Evolutionary conservation across 2,329 filamentous ascomycete species (phyloP).

Genomic region (Dothiorella sarmentorum): DNA sequence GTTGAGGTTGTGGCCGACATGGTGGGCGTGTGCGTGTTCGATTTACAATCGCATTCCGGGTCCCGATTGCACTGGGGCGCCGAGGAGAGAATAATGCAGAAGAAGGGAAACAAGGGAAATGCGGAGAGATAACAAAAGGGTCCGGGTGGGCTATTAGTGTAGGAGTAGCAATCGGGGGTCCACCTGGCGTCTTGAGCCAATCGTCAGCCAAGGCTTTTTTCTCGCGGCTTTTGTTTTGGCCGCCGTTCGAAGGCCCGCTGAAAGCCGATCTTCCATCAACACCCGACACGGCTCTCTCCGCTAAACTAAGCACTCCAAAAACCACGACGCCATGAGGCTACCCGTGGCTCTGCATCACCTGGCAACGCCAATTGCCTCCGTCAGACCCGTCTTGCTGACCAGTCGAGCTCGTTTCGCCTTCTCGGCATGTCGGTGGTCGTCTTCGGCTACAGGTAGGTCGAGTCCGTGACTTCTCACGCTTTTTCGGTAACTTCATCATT

Average conservation of each 20-base stretch:
- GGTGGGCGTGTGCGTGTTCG: not conserved
- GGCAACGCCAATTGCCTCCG: not conserved
- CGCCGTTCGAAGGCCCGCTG: not conserved
- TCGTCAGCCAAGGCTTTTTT: constrained; percentile 19
- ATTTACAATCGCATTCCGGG: not conserved
- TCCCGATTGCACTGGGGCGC: not conserved
- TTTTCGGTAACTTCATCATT: not conserved
- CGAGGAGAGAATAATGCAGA: not conserved
- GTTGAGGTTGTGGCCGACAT: constrained; percentile 12
- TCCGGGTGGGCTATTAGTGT: not conserved
- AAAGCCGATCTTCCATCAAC: constrained; percentile 4
- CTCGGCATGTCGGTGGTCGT: constrained; percentile 1
- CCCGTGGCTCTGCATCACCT: constrained; percentile 8
- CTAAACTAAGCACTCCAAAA: not conserved
- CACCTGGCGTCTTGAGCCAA: not conserved
- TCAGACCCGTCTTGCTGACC: not conserved
- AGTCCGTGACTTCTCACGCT: not conserved
- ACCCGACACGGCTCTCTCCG: constrained; percentile 2
- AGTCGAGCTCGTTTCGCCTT: not conserved
- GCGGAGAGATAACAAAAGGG: constrained; percentile 8
- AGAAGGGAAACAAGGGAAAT: not conserved
- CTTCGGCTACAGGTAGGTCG: constrained; percentile 3
- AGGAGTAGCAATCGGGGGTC: not conserved
- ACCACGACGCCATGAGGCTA: constrained; percentile 2
- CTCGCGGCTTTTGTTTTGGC: constrained; percentile 8